phyloP scores from a whole-genome alignment of 805 yeast species.

The Wickerhamiella cacticola region DNA sequence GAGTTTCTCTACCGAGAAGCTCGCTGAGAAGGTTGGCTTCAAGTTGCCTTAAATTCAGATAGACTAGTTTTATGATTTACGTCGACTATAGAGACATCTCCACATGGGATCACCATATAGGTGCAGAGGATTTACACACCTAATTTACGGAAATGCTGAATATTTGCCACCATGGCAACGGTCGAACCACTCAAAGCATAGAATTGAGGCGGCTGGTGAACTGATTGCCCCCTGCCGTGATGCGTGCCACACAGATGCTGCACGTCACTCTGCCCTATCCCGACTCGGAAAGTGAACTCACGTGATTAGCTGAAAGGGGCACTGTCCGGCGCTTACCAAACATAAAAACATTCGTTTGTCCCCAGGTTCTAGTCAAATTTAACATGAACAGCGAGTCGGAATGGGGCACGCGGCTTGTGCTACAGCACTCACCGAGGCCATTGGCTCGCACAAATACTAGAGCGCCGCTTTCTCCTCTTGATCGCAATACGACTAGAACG shows the following conservation, averaged over 20 bases:
- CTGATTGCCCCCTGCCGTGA: not conserved
- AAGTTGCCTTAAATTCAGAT: conserved; percentile 18
- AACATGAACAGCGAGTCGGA: not conserved
- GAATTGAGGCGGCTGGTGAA: too few species aligned
- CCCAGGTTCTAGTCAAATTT: not conserved
- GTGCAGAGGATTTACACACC: too few species aligned
- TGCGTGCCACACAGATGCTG: not conserved
- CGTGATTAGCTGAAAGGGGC: not conserved
- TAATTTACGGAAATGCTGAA: too few species aligned
- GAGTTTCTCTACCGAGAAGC: conserved; percentile 88
- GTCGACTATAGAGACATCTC: not conserved
- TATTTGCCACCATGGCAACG: too few species aligned
- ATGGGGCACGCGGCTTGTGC: not conserved
- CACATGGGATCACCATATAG: too few species aligned
- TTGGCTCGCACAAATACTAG: not conserved
- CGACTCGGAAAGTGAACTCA: conserved; percentile 1
- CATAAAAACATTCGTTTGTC: conserved; percentile 4
- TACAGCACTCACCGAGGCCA: conserved; percentile 1
- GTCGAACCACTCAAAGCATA: too few species aligned
- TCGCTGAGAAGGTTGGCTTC: conserved; percentile 42
- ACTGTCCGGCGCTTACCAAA: conserved; percentile 4
- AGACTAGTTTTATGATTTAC: conserved; percentile 1
- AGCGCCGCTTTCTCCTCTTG: conserved; percentile 2
- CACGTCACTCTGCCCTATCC: conserved; percentile 1
- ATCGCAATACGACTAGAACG: not conserved